A percentile compares a stretch with the other conserved stretches of the same genome.
phyloP scores from a whole-genome alignment of 2,329 filamentous ascomycete genomes.

The Sarocladium strictum region DNA sequence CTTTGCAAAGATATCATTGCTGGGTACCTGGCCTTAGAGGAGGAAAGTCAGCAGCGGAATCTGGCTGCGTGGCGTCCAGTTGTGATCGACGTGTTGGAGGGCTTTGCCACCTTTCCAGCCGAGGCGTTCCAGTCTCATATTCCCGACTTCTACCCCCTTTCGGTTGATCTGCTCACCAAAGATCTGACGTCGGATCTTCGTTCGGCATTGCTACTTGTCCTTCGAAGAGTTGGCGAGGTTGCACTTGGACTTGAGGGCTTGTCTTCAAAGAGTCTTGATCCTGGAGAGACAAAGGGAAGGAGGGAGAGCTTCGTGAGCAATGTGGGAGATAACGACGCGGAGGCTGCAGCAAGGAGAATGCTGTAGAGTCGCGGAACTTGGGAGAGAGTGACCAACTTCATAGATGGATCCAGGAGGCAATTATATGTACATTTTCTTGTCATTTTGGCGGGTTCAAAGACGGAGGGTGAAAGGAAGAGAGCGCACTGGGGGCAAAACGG shows the following conservation, averaged over 20 bases:
- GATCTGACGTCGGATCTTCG: constrained; percentile 79
- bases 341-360: constrained; percentile 30
- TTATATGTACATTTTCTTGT: constrained; percentile 1
- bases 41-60: constrained; percentile 94
- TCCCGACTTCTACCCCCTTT: constrained; percentile 77
- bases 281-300: constrained; percentile 16
- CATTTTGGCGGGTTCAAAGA: too few species aligned
- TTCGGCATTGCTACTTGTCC: constrained; percentile 66
- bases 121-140: constrained; percentile 77
- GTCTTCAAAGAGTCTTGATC: constrained; percentile 21
- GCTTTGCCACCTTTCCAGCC: constrained; percentile 77
- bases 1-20: constrained; percentile 91
- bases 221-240: constrained; percentile 79
- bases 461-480: constrained; percentile 10
- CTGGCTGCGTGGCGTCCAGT: constrained; percentile 96
- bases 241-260: constrained; percentile 52
- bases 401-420: neutral
- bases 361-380: too few species aligned
- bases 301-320: constrained; percentile 36
- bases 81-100: constrained; percentile 93
- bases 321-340: constrained; percentile 21
- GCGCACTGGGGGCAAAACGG: too few species aligned
- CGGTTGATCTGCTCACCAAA: constrained; percentile 74
- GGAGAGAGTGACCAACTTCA: too few species aligned
- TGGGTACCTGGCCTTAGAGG: constrained; percentile 79